These are phyloP conservation scores for Flaveria linearis DNA, from an alignment of 129 eudicot species.

Conservation along the genomic window DNA sequence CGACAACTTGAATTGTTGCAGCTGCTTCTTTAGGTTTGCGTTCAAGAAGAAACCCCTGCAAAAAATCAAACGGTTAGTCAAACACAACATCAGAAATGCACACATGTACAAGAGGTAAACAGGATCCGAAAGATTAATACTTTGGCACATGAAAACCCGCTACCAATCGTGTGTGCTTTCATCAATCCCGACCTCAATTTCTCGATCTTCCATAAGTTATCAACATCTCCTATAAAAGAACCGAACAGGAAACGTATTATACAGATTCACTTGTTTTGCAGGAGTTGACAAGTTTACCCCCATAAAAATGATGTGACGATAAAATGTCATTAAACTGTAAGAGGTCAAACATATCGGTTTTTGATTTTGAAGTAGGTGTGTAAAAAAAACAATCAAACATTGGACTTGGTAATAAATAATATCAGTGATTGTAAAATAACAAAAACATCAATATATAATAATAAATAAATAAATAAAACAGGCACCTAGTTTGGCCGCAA, in stretches of 20 bases:
- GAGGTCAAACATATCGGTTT: too few relatives aligned
- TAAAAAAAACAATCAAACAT: too few relatives aligned
- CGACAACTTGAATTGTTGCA: constrained; percentile 55
- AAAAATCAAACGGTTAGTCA: not conserved
- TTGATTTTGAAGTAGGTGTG: too few relatives aligned
- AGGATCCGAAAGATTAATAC: constrained; percentile 33
- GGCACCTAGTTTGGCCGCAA: constrained; percentile 75
- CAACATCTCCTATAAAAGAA: constrained; percentile 62
- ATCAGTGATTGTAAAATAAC: not conserved
- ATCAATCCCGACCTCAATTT: constrained; percentile 62
- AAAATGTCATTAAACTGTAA: not conserved
- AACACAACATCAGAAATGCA: not conserved
- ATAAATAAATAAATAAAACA: not conserved
- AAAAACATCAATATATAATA: not conserved
- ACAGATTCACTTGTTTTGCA: not conserved
- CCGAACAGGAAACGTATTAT: not conserved
- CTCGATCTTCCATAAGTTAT: constrained; percentile 78
- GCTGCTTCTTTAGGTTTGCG: constrained; percentile 78
- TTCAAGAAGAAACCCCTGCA: constrained; percentile 81
- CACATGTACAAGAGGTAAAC: not conserved
- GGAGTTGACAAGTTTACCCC: not conserved
- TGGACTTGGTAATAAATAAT: not conserved
- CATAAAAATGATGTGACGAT: not conserved
- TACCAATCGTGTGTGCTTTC: constrained; percentile 65
- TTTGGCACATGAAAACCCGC: constrained; percentile 88